Percentiles rank a stretch among this genome's conserved stretches.
Evolutionary conservation across 805 yeast species (phyloP).

Genomic region (Maudiozyma saulgeensis): DNA sequence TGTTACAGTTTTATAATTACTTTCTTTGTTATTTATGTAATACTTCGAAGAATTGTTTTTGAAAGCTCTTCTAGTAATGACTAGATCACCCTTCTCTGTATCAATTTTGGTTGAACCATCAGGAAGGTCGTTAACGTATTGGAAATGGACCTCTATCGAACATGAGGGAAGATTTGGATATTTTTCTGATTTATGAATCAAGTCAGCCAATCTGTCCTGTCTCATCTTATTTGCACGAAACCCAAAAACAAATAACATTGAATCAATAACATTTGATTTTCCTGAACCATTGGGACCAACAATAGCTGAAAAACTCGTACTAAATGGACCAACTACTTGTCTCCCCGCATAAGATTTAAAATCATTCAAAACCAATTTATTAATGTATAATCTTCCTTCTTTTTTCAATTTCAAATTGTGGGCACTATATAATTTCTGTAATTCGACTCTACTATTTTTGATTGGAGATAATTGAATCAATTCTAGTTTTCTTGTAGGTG

Average conservation of each 20-base stretch:
- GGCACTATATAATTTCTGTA: slow-evolving; percentile 22
- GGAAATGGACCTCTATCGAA: slow-evolving; percentile 84
- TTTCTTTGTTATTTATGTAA: slow-evolving; percentile 56
- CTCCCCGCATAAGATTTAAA: slow-evolving; percentile 94
- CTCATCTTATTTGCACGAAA: slow-evolving; percentile 95
- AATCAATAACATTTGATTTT: slow-evolving; percentile 93
- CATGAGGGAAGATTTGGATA: slow-evolving; percentile 61
- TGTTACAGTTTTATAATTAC: slow-evolving; percentile 74
- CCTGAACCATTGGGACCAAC: slow-evolving; percentile 99
- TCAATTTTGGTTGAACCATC: slow-evolving; percentile 37
- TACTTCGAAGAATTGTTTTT: slow-evolving; percentile 71
- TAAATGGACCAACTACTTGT: slow-evolving; percentile 91
- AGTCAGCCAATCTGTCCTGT: slow-evolving; percentile 83
- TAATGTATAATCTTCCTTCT: slow-evolving; percentile 60
- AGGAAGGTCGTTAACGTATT: slow-evolving; percentile 57
- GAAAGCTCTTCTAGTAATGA: slow-evolving; percentile 74
- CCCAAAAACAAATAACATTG: slow-evolving; percentile 92
- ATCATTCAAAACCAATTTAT: slow-evolving; percentile 62
- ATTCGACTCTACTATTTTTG: slow-evolving; percentile 28
- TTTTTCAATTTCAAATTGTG: slow-evolving; percentile 24
- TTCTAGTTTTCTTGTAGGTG: slow-evolving; percentile 34
- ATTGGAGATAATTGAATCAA: slow-evolving; percentile 34
- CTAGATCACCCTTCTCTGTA: slow-evolving; percentile 45
- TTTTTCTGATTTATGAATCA: slow-evolving; percentile 82
- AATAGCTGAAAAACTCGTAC: slow-evolving; percentile 87